phyloP scores from a whole-genome alignment of 768 basidiomycete species.

The Panaeolus cyanescens region DNA sequence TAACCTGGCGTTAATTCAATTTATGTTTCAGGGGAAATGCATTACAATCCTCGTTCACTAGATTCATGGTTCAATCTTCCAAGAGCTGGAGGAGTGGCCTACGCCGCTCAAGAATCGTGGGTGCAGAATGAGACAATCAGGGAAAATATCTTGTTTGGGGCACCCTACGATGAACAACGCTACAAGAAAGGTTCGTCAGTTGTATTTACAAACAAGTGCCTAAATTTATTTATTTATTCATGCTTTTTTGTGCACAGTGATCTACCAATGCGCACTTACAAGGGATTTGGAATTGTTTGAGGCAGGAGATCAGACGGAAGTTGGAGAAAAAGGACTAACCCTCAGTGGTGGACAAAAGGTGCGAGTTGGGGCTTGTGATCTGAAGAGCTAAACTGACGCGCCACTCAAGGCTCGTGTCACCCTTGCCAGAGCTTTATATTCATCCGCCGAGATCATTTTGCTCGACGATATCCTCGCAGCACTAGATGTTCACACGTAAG shows the following conservation, averaged over 20 bases:
- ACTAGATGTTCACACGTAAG: constrained; percentile 41
- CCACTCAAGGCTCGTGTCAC: constrained; percentile 48
- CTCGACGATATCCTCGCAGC: constrained; percentile 75
- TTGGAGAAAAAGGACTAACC: constrained; percentile 69
- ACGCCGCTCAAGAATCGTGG: constrained; percentile 82
- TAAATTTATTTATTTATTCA: constrained; percentile 30
- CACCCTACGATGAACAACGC: neutral
- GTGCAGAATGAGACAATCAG: constrained; percentile 75
- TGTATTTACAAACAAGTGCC: too few relatives aligned
- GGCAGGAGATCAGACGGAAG: constrained; percentile 66
- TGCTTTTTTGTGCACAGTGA: constrained; percentile 59
- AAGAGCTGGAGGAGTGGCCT: constrained; percentile 63
- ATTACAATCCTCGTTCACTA: constrained; percentile 51
- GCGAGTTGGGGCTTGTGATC: constrained; percentile 22
- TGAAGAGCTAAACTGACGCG: neutral
- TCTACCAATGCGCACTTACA: constrained; percentile 72
- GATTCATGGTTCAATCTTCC: constrained; percentile 69
- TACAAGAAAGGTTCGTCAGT: constrained; percentile 74
- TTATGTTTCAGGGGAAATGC: constrained; percentile 53
- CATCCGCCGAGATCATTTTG: constrained; percentile 57
- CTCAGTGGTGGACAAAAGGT: constrained; percentile 50
- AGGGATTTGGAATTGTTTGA: constrained; percentile 67
- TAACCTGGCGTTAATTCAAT: neutral
- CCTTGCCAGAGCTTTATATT: constrained; percentile 47
- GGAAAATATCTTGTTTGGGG: constrained; percentile 27